phyloP scores from a whole-genome alignment of 331 rosid genomes.

The Rhamnella rubrinervis region DNA sequence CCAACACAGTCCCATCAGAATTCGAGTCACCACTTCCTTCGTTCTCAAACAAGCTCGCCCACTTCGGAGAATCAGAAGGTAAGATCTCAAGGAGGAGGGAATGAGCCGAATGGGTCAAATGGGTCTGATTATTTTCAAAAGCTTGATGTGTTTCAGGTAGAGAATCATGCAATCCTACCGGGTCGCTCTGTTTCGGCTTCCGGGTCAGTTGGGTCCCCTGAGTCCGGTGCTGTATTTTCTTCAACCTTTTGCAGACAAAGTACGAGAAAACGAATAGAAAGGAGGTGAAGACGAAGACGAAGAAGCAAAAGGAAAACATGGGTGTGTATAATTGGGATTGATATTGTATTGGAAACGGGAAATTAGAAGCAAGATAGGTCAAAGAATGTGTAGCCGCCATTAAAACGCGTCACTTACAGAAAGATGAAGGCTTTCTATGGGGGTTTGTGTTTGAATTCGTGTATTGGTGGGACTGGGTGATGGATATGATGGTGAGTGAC shows the following conservation, averaged over 20 bases:
- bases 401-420: slow-evolving; percentile 42
- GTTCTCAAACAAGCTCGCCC: slow-evolving; percentile 39
- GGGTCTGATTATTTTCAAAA: slow-evolving; percentile 32
- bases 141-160: slow-evolving; percentile 5
- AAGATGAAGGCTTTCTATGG: too few relatives aligned
- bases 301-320: slow-evolving; percentile 32
- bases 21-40: slow-evolving; percentile 24
- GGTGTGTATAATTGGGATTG: slow-evolving; percentile 33
- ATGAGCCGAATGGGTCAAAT: slow-evolving; percentile 26
- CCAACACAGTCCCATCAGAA: slow-evolving; percentile 15
- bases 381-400: slow-evolving; percentile 47
- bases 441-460: too few relatives aligned
- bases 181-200: slow-evolving; percentile 26
- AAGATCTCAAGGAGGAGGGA: slow-evolving; percentile 40
- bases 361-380: slow-evolving; percentile 22
- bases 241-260: slow-evolving; percentile 31
- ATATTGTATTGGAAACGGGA: slow-evolving; percentile 21
- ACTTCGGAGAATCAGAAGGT: slow-evolving; percentile 54
- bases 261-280: slow-evolving; percentile 25
- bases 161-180: slow-evolving; percentile 16
- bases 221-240: slow-evolving; percentile 14
- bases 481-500: too few relatives aligned
- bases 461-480: too few relatives aligned
- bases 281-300: slow-evolving; percentile 29
- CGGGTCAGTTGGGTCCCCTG: slow-evolving; percentile 13